Evolutionary conservation across 768 basidiomycete genomes (phyloP), one percentile per base, ranked within the genome.

Genomic region (Pholiota microspora): DNA sequence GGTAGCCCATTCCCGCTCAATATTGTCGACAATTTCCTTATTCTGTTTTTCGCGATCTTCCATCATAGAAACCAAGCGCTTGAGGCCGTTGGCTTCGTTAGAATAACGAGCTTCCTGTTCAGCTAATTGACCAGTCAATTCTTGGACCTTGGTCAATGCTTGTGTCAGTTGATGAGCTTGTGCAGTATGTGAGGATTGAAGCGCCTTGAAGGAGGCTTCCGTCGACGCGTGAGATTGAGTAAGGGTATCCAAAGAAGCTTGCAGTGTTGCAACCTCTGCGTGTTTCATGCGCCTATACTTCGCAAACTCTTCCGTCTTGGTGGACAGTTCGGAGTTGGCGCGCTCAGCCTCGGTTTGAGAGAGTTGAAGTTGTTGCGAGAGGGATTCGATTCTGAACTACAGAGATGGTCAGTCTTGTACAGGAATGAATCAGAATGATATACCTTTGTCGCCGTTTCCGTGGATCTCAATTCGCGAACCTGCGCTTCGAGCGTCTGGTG

Each of bases 31-130:
- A 50, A 93, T 83, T 18, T 82, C 79, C 72, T 92, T 90, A 18
- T 91, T 83, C 58, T 94, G 89, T 49, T 85, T 84, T 67, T 94
- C 93, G 32, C 94, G 81, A 53, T 88, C 88, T 67, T 98, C 93
- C 77, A 97, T 86, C 76, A 94, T 82, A 6, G 80, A 73, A 9
- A 94, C 86, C 15, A 97, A 76, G 27, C 93, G 79, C 54, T 83
- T 81, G 60, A 94, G 71, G 10, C 84, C 82, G 35, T 79, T 83
- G 2, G 86, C 84, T 67, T 98, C 94, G 54, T 79, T 82, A 0
- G 87, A 78, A 66, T 92, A 95, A 1, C 84, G 85, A 0, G 87
- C 84, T 61, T 96, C 93, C 62, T 92, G 88, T 62, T 92, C 90
- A 2, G 91, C 93, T 10, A 94, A 75, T 57, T 87, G 85, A 4